Conservation (phyloP, 495 filamentous ascomycete genomes). For the Annulohypoxylon bovei region DNA sequence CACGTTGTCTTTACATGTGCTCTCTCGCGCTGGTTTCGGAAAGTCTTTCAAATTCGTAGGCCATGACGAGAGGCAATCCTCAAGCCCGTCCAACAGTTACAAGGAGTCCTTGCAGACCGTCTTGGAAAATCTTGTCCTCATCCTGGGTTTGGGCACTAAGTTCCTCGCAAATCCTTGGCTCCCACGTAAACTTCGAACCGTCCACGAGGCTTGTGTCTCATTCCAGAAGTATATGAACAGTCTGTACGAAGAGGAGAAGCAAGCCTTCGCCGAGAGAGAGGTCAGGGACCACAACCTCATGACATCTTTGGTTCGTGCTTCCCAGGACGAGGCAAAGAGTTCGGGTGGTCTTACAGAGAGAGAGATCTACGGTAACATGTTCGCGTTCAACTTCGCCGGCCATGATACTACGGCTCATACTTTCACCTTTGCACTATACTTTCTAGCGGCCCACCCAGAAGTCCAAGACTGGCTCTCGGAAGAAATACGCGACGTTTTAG, state of each 20-base stretch:
- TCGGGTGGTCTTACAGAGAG: slow-evolving; percentile 19
- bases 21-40: slow-evolving; percentile 56
- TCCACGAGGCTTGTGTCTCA: slow-evolving; percentile 42
- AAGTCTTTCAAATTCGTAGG: slow-evolving; percentile 51
- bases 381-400: slow-evolving; percentile 64
- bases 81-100: slow-evolving; percentile 40
- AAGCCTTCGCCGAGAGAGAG: slow-evolving; percentile 21
- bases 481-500: slow-evolving; percentile 38
- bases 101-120: slow-evolving; percentile 46
- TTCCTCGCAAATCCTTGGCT: slow-evolving; percentile 42
- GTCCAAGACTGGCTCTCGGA: slow-evolving; percentile 55
- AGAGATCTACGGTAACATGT: slow-evolving; percentile 63
- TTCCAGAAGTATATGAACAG: slow-evolving; percentile 44
- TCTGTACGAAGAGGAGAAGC: slow-evolving; percentile 36
- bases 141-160: slow-evolving; percentile 42
- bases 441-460: slow-evolving; percentile 59
- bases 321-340: slow-evolving; percentile 38
- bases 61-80: slow-evolving; percentile 26
- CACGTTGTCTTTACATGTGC: slow-evolving; percentile 58
- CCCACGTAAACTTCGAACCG: slow-evolving; percentile 37
- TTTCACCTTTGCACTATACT: slow-evolving; percentile 58
- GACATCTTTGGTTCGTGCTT: slow-evolving; percentile 13
- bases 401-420: slow-evolving; percentile 66
- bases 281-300: slow-evolving; percentile 32
- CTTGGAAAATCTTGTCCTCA: slow-evolving; percentile 48